Evolutionary conservation across 164 flowering plant species (phyloP).

Genomic region (Vitis rotundifolia): DNA sequence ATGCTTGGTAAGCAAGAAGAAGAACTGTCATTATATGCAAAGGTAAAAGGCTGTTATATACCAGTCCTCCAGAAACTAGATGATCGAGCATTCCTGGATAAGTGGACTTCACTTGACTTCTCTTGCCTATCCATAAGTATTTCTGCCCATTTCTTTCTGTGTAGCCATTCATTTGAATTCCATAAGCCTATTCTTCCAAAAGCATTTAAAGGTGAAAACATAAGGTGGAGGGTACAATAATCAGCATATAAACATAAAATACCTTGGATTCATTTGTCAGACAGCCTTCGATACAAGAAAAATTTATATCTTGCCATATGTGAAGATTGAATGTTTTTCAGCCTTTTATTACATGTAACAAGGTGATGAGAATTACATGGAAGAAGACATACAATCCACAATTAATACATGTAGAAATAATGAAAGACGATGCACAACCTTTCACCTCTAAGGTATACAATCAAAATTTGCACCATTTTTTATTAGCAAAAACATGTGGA

Average conservation of each 20-base stretch:
- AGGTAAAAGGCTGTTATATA: slow-evolving; percentile 23
- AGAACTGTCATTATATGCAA: neutral
- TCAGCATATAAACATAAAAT: slow-evolving; percentile 5
- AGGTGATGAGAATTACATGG: no score
- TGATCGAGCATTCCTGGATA: slow-evolving; percentile 96
- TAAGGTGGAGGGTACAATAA: neutral
- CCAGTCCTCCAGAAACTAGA: slow-evolving; percentile 97
- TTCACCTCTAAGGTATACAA: no score
- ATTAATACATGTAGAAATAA: no score
- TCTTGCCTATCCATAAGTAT: slow-evolving; percentile 78
- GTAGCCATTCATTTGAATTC: slow-evolving; percentile 77
- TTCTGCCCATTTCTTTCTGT: slow-evolving; percentile 67
- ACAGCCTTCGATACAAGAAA: slow-evolving; percentile 1
- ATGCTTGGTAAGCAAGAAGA: neutral
- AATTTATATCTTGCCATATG: neutral
- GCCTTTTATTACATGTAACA: no score
- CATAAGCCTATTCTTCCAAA: slow-evolving; percentile 52
- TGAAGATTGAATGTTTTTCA: no score
- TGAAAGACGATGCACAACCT: no score
- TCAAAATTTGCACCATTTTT: no score
- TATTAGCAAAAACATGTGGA: no score
- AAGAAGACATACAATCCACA: no score
- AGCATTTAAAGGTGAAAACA: neutral
- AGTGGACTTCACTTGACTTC: slow-evolving; percentile 71
- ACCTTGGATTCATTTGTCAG: no score